phyloP scores from a whole-genome alignment of 768 basidiomycete genomes.

The Kwoniella sp. region DNA sequence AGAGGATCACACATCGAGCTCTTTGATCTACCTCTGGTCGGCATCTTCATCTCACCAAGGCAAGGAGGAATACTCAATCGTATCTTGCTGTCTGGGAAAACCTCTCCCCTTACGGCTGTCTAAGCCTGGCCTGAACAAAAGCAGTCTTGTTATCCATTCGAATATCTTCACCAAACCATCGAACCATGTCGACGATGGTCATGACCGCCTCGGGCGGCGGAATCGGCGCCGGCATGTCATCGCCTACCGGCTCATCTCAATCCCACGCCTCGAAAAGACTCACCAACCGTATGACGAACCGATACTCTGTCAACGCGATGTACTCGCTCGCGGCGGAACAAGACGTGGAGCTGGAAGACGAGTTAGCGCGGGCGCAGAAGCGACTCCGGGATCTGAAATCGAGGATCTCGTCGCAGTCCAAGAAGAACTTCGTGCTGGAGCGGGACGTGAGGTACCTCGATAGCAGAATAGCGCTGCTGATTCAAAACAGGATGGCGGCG shows the following conservation, averaged over 20 bases:
- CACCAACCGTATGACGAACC: conserved; percentile 85
- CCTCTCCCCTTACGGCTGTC: no score
- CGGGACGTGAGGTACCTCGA: conserved; percentile 98
- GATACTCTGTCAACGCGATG: conserved; percentile 91
- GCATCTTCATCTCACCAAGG: no score
- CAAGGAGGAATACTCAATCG: no score
- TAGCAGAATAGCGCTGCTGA: conserved; percentile 92
- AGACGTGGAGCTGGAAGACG: conserved; percentile 96
- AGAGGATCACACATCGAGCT: no score
- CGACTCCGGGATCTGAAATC: conserved; percentile 93
- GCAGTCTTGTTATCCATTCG: no score
- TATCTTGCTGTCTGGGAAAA: no score
- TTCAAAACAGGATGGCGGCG: conserved; percentile 96
- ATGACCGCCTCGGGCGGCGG: conserved; percentile 19
- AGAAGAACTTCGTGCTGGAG: conserved; percentile 99
- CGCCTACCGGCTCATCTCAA: conserved; percentile 19
- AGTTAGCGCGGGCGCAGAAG: conserved; percentile 96
- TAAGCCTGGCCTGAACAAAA: no score
- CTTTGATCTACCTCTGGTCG: no score
- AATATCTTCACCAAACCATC: no score
- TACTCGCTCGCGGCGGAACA: conserved; percentile 99
- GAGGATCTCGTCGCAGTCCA: conserved; percentile 96
- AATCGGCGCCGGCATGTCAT: conserved; percentile 15
- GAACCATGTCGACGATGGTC: conserved; percentile 19
- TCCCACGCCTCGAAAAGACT: conserved; percentile 26